Conservation (phyloP, 768 basidiomycete species). For the Kwoniella mangroviensis region DNA sequence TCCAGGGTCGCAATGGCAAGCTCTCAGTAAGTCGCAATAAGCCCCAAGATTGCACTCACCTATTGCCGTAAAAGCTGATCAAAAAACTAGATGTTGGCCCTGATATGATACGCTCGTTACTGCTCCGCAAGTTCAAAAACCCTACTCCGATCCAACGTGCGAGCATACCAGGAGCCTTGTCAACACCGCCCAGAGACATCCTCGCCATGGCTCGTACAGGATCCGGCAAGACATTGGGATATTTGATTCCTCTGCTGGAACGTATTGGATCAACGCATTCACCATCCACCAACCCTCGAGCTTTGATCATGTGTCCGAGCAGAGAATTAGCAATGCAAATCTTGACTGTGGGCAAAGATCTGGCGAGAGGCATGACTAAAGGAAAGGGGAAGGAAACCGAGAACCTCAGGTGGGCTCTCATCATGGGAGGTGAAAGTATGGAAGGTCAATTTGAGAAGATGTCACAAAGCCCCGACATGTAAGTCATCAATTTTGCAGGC, state of each 20-base stretch:
- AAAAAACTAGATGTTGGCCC: conserved; percentile 29
- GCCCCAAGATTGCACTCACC: no score
- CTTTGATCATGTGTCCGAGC: conserved; percentile 85
- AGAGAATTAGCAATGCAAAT: conserved; percentile 94
- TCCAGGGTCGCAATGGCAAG: conserved; percentile 35
- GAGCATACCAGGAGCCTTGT: conserved; percentile 80
- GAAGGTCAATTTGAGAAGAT: conserved; percentile 98
- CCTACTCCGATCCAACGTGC: conserved; percentile 96
- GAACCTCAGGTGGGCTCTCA: conserved; percentile 81
- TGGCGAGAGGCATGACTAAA: conserved; percentile 77
- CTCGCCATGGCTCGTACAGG: conserved; percentile 99
- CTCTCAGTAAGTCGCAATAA: conserved; percentile 43
- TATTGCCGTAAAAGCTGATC: neutral
- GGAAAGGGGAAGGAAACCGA: conserved; percentile 50
- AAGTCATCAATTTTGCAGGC: conserved; percentile 58
- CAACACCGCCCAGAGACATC: conserved; percentile 84
- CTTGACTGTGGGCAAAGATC: conserved; percentile 89
- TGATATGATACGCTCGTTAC: conserved; percentile 63
- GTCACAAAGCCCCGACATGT: conserved; percentile 93
- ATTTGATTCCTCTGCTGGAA: conserved; percentile 88
- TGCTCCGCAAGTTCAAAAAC: conserved; percentile 88
- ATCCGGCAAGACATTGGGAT: conserved; percentile 95
- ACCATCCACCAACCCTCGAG: conserved; percentile 78
- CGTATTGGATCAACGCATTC: conserved; percentile 80
- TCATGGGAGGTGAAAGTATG: conserved; percentile 93